phyloP scores from a whole-genome alignment of 768 basidiomycete genomes.

The Solioccasus polychromus region DNA sequence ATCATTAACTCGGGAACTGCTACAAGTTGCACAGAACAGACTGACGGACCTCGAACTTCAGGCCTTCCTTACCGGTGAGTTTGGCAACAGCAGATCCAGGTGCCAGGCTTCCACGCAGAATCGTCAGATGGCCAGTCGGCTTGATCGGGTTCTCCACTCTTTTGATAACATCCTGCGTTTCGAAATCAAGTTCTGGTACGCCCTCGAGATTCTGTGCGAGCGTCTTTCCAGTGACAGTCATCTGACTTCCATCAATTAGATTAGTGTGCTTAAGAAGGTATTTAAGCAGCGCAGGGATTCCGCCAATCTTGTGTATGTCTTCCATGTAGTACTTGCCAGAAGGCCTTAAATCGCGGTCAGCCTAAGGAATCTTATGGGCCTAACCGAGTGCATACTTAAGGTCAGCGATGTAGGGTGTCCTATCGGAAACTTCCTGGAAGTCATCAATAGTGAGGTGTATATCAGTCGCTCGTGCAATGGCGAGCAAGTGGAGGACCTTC shows the following conservation, averaged over 20 bases:
- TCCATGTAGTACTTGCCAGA: slow-evolving; percentile 90
- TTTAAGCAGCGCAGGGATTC: slow-evolving; percentile 81
- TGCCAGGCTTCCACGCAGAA: slow-evolving; percentile 85
- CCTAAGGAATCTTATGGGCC: background rate
- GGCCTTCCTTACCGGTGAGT: slow-evolving; percentile 90
- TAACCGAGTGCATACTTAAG: slow-evolving; percentile 50
- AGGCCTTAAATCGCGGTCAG: slow-evolving; percentile 43
- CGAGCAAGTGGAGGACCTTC: slow-evolving; percentile 79
- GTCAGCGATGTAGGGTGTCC: slow-evolving; percentile 82
- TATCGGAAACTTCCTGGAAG: slow-evolving; percentile 78
- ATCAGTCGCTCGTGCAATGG: slow-evolving; percentile 82
- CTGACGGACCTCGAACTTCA: slow-evolving; percentile 65
- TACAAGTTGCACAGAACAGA: background rate
- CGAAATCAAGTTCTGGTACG: slow-evolving; percentile 68
- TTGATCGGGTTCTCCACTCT: slow-evolving; percentile 80
- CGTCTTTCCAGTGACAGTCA: slow-evolving; percentile 92
- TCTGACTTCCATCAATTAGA: slow-evolving; percentile 75
- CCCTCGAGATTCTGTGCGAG: slow-evolving; percentile 84
- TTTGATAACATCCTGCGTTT: slow-evolving; percentile 73
- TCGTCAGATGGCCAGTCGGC: slow-evolving; percentile 79
- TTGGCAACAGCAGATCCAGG: slow-evolving; percentile 90
- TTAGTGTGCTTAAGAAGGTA: slow-evolving; percentile 76
- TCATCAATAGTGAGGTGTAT: slow-evolving; percentile 76
- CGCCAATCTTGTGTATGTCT: slow-evolving; percentile 83
- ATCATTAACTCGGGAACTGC: slow-evolving; percentile 1